These are phyloP conservation scores for Termitomyces sp. DNA, from an alignment of 768 basidiomycete species.

Conservation along the genomic window DNA sequence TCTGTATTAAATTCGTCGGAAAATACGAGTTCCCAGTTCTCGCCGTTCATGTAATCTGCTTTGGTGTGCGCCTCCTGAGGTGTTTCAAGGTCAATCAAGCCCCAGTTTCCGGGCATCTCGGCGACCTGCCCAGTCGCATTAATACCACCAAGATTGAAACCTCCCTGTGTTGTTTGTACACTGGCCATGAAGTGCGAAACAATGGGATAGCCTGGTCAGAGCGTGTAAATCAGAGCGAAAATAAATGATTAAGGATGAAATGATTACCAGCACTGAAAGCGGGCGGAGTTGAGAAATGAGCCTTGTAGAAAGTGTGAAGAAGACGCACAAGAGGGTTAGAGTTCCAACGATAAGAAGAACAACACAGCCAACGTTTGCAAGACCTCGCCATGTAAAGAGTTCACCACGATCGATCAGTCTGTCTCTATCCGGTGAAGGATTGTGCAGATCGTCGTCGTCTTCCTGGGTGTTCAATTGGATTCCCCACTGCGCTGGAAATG, in stretches of 20 bases:
- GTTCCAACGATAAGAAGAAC: constrained; percentile 43
- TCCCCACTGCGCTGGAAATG: constrained; percentile 47
- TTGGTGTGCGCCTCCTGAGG: constrained; percentile 52
- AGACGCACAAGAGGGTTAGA: constrained; percentile 53
- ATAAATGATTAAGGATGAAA: neutral
- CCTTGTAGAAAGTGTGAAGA: neutral
- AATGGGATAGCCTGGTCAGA: constrained; percentile 40
- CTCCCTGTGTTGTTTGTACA: constrained; percentile 41
- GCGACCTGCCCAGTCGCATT: constrained; percentile 73
- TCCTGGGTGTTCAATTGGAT: constrained; percentile 40
- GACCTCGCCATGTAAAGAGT: constrained; percentile 56
- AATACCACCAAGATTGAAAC: constrained; percentile 71
- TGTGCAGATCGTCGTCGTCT: constrained; percentile 60
- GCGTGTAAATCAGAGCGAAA: neutral
- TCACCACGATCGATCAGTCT: constrained; percentile 48
- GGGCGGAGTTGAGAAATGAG: neutral
- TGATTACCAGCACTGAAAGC: constrained; percentile 32
- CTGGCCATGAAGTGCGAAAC: constrained; percentile 38
- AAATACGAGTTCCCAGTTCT: constrained; percentile 55
- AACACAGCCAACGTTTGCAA: constrained; percentile 66
- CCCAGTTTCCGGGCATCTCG: constrained; percentile 49
- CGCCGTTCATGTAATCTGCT: constrained; percentile 52
- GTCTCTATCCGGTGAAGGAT: constrained; percentile 54
- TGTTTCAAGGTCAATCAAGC: constrained; percentile 75
- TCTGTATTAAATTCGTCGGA: constrained; percentile 79